Conservation (phyloP, 2,329 filamentous ascomycete genomes). For the Arachnopeziza araneosa region DNA sequence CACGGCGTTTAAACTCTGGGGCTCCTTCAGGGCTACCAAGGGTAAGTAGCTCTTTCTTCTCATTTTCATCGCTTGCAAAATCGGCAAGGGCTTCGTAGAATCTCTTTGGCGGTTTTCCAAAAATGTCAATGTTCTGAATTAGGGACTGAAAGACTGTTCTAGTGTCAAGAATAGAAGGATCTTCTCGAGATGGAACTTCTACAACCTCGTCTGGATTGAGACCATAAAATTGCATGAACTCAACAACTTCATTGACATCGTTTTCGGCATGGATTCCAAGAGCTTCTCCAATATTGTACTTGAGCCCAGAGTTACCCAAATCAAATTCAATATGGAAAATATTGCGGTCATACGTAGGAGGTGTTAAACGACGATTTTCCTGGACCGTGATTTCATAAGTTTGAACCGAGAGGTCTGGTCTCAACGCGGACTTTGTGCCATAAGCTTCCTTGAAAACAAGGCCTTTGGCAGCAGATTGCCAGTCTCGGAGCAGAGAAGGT, state of each 20-base stretch:
- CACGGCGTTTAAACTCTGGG: constrained; percentile 84
- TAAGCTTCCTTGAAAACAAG: constrained; percentile 94
- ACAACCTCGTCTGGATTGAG: constrained; percentile 78
- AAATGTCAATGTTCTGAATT: constrained; percentile 90
- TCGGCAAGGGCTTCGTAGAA: constrained; percentile 93
- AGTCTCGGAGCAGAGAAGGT: constrained; percentile 62
- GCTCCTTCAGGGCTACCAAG: constrained; percentile 76
- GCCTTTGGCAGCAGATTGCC: constrained; percentile 80
- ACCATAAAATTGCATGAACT: constrained; percentile 88
- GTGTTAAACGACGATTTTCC: constrained; percentile 92
- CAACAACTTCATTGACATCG: constrained; percentile 67
- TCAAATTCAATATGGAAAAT: constrained; percentile 99
- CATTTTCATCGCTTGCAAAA: constrained; percentile 74
- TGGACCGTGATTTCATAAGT: constrained; percentile 85
- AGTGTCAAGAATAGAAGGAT: constrained; percentile 68
- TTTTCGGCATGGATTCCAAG: constrained; percentile 96
- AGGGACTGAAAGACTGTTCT: constrained; percentile 91
- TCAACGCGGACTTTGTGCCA: constrained; percentile 64
- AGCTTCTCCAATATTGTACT: constrained; percentile 95
- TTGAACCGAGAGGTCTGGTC: constrained; percentile 81
- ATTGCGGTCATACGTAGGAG: constrained; percentile 85
- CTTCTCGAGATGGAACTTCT: constrained; percentile 84
- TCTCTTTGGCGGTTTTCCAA: constrained; percentile 92
- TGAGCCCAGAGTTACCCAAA: constrained; percentile 82
- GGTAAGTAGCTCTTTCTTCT: constrained; percentile 73